These are phyloP conservation scores for Talaromyces borbonicus DNA, from an alignment of 495 filamentous ascomycete species.

Conservation along the genomic window DNA sequence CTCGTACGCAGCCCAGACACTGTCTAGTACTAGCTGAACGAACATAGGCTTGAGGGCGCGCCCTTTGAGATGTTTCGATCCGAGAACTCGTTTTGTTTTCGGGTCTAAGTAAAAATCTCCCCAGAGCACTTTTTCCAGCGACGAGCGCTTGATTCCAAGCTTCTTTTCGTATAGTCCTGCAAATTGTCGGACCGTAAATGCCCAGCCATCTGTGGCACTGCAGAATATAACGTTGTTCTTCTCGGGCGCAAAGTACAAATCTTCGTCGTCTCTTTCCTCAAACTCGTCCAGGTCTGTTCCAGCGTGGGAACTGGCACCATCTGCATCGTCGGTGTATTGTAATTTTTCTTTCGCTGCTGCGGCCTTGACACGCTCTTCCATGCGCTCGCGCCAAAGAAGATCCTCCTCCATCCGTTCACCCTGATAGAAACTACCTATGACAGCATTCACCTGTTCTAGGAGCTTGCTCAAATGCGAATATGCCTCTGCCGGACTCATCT, in stretches of 20 bases:
- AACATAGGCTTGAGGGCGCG: slow-evolving; percentile 91
- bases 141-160: slow-evolving; percentile 82
- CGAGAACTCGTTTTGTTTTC: slow-evolving; percentile 89
- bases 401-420: slow-evolving; percentile 99
- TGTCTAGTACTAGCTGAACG: slow-evolving; percentile 91
- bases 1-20: slow-evolving; percentile 93
- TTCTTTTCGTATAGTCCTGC: slow-evolving; percentile 93
- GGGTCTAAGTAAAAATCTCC: slow-evolving; percentile 95
- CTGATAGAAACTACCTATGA: slow-evolving; percentile 95
- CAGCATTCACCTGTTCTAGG: slow-evolving; percentile 91
- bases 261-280: slow-evolving; percentile 90
- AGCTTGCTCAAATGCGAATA: slow-evolving; percentile 84
- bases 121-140: slow-evolving; percentile 93
- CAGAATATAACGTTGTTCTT: slow-evolving; percentile 99
- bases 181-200: slow-evolving; percentile 92
- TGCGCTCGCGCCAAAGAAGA: slow-evolving; percentile 85
- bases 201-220: slow-evolving; percentile 96
- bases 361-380: slow-evolving; percentile 70
- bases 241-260: slow-evolving; percentile 95
- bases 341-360: slow-evolving; percentile 33
- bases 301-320: slow-evolving; percentile 11
- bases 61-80: slow-evolving; percentile 87
- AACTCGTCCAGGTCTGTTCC: slow-evolving; percentile 40
- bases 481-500: slow-evolving; percentile 83
- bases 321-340: slow-evolving; percentile 25